Evolutionary conservation across 1,139 yeast genomes (phyloP), one percentile per base, ranked within the genome.

Genomic region (Groenewaldozyma auringiensis): DNA sequence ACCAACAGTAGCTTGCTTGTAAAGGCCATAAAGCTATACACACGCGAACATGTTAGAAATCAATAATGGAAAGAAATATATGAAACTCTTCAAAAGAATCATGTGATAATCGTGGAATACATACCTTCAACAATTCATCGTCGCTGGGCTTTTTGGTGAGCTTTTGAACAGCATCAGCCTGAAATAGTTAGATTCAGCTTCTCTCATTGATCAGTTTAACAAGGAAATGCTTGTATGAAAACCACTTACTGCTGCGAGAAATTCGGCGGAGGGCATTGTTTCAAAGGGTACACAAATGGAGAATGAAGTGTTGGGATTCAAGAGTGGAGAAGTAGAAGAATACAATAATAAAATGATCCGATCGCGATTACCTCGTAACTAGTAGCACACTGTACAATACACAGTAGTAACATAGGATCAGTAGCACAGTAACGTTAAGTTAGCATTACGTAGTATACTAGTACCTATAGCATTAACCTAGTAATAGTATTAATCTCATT

Each of bases 1-100:
- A 56, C 98, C 98, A 49, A 82, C 83, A 41, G 97, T 89, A 55
- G 97, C 95, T 72, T 92, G 98, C 72, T 92, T 92, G 82, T 76
- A 92, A 61, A 92, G 76, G 38, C 94, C 96, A 72, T 92, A 92
- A 61, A 70, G 64, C 67, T 66, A 68, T 61, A 21, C 25, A 11
- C 29, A 18, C 16, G n/a, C n/a, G n/a, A n/a, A n/a, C n/a, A n/a
- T n/a, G 34, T 31, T 31, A 83, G 72, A 65, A 16, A 31, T 14
- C 34, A 31, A 14, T 8, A 72, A 58, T 76, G 18, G 37, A 16
- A 42, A 35, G 32, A 25, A 32, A 21, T 21, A 32, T 25, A 21
- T 17, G 42, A 16, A 14, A 14, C 32, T n/a, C n/a, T n/a, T n/a
- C n/a, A n/a, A n/a, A n/a, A n/a, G n/a, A n/a, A n/a, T n/a, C n/a